Evolutionary conservation across 2,329 filamentous ascomycete genomes (phyloP), one percentile per base, ranked within the genome.

Genomic region (Graphiopsis chlorocephala): DNA sequence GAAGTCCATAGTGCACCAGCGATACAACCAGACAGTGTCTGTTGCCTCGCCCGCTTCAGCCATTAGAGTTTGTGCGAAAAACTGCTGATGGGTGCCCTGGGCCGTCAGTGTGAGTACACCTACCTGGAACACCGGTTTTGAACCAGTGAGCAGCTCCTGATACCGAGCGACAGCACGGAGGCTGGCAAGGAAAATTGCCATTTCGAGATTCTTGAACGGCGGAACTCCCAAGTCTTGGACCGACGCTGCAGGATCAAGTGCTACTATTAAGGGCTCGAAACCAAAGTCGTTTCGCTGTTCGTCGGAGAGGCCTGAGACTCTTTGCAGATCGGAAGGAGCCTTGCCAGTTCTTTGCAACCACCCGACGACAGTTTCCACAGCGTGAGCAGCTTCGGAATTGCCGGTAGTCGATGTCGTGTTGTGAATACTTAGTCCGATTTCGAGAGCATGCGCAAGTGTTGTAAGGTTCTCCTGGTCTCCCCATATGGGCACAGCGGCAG

Each of bases 21-120:
- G 60, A 29, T 65, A 67, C 57, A 67, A 12, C 66, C 66, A 67
- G n/a, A 67, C 10, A 25, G 64, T 66, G n/a, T 53, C 50, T 6
- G 66, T 66, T 31, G 42, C 53, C n/a, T 52, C 17, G 11, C 62
- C 62, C 15, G 33, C 31, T 12, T 55, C 50, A 14, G 48, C n/a
- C 17, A 38, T 33, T 2, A 47, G 25, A 28, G 33, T 35, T 20
- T 59, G 61, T 12, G 58, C 45, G 53, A 64, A 64, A 42, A 65
- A 56, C 26, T 64, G 26, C 15, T 42, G 59, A 12, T 58, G 8
- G 20, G 31, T 47, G 10, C 33, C n/a, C 10, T 62, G 25, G 38
- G 47, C 35, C 2, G 53, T 55, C 31, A 63, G 25, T 3, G 35
- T 63, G 14, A 64, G 23, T 6, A 64, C 20, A 17, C 66, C 66